These are phyloP conservation scores for Phytophthora quininea DNA, from an alignment of 352 stramenopile genomes.

Conservation along the genomic window DNA sequence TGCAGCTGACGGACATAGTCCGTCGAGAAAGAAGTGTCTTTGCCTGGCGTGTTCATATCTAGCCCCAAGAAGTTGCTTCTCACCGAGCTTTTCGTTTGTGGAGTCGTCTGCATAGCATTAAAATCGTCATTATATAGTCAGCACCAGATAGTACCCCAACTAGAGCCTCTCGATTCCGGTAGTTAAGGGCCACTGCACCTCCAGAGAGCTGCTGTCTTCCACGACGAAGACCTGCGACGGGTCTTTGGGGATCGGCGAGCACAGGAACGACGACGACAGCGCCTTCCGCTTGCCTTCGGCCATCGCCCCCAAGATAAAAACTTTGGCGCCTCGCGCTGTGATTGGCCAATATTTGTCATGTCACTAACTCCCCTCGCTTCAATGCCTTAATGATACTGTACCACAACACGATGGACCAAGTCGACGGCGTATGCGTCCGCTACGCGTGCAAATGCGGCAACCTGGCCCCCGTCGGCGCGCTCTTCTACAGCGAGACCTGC, in stretches of 20 bases:
- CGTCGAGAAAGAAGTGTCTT: constrained; percentile 12
- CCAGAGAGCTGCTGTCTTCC: constrained; percentile 34
- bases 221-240: constrained; percentile 65
- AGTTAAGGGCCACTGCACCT: constrained; percentile 13
- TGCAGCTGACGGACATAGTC: constrained; percentile 40
- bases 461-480: constrained; percentile 50
- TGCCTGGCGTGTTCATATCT: constrained; percentile 38
- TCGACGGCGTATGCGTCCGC: constrained; percentile 52
- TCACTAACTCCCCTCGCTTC: constrained; percentile 1
- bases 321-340: not conserved
- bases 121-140: too few species aligned
- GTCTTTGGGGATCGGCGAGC: constrained; percentile 71
- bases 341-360: not conserved
- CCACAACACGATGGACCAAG: constrained; percentile 11
- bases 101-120: constrained; percentile 1
- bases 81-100: constrained; percentile 22
- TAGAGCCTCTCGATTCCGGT: too few species aligned
- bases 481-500: constrained; percentile 85
- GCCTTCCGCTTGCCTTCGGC: constrained; percentile 37
- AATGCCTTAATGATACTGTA: not conserved
- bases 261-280: constrained; percentile 59
- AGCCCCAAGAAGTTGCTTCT: constrained; percentile 43
- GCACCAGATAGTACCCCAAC: too few species aligned
- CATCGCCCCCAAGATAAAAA: constrained; percentile 17
- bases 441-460: constrained; percentile 82